These are phyloP conservation scores for Fraxinus angustifolia DNA, from an alignment of 305 asterid species.

Conservation along the genomic window DNA sequence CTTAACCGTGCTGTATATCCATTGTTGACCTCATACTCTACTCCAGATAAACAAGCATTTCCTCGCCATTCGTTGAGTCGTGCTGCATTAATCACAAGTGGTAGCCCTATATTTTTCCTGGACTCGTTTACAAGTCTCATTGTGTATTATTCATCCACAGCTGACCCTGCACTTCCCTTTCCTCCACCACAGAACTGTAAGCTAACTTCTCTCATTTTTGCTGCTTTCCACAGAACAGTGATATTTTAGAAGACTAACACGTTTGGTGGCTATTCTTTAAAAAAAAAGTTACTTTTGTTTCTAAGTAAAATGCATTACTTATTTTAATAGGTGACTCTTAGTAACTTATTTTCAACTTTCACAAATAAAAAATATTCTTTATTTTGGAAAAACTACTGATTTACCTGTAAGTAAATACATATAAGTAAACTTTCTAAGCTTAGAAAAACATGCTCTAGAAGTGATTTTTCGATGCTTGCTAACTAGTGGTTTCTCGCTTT, in stretches of 20 bases:
- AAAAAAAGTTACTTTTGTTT: background rate
- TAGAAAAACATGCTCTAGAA: background rate
- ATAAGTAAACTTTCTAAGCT: background rate
- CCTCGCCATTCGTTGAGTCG: constrained; percentile 99
- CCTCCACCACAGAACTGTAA: constrained; percentile 99
- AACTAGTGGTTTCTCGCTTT: background rate
- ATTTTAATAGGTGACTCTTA: background rate
- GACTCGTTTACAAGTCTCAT: constrained; percentile 86
- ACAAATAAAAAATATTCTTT: background rate
- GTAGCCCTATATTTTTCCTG: constrained; percentile 93
- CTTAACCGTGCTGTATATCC: constrained; percentile 91
- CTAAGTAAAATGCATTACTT: background rate
- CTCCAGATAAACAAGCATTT: constrained; percentile 84
- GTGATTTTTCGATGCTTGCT: background rate
- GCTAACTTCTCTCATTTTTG: constrained; percentile 29
- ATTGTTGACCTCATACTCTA: constrained; percentile 64
- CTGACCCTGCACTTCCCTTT: constrained; percentile 75
- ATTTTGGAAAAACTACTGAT: background rate
- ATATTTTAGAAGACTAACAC: background rate
- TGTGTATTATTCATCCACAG: constrained; percentile 85
- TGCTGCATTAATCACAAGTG: constrained; percentile 93
- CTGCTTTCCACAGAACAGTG: background rate
- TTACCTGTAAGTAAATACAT: background rate
- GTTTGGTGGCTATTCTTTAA: background rate
- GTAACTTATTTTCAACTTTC: background rate